Evolutionary conservation across 2,329 filamentous ascomycete species (phyloP), one percentile per base, ranked within the genome.

Genomic region (Harringtonia lauricola): DNA sequence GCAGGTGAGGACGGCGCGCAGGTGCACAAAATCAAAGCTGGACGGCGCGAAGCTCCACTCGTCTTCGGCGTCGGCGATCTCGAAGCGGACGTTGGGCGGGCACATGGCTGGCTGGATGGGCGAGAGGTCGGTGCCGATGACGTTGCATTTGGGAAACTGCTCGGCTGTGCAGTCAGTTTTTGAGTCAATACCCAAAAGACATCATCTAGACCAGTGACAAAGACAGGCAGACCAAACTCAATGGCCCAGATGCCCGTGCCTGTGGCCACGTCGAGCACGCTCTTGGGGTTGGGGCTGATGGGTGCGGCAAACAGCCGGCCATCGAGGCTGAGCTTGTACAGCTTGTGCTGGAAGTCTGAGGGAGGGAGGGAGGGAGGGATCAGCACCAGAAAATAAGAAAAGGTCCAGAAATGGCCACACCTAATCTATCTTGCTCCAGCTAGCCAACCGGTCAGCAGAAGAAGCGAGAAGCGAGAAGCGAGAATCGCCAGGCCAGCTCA

Each of bases 11-110:
- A 53, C 50, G 22, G 52, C 50, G 39, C 54, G 54, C 47, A 54
- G 51, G 38, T 56, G 54, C 22, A 56, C 42, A 26, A 54, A 48
- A 41, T 56, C 51, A 36, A 56, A 56, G n/a, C n/a, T n/a, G 19
- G 47, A 48, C 9, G 42, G 39, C 17, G 39, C 38, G 36, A 53
- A 51, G 18, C 39, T 44, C 53, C 54, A 56, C 39, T 56, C 54
- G 39, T 56, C 53, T 39, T 56, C 53, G 39, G 51, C 52, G 41
- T 56, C 54, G 46, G 44, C 50, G 50, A 56, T 55, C 47, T 56
- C 51, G 39, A 56, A 56, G 21, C 43, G 33, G n/a, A 53, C 51
- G 21, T 55, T 56, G 10, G 53, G 48, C 14, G 53, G 54, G 48
- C 46, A 42, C 51, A 52, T 42, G 8, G 30, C 22, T 19, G 53